Percentiles rank a stretch among this genome's conserved stretches.
These are phyloP conservation scores for Danielia reshetovae DNA, from an alignment of 805 yeast species.

Conservation along the genomic window DNA sequence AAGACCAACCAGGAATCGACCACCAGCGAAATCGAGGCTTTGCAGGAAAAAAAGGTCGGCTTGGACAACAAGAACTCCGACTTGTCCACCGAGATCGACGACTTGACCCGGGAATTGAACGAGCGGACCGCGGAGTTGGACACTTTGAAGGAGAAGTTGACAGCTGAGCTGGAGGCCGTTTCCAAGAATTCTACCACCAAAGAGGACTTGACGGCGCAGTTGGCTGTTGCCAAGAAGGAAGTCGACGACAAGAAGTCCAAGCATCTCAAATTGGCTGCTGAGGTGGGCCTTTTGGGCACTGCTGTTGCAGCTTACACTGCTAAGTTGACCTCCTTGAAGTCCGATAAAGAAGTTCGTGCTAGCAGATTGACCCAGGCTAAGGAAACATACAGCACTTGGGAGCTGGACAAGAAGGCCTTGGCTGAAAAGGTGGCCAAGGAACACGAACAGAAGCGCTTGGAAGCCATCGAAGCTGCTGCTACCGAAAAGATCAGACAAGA, in stretches of 20 bases:
- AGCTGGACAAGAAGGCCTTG: conserved; percentile 40
- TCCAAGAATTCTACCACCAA: conserved; percentile 28
- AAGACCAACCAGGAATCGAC: conserved; percentile 40
- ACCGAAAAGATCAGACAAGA: conserved; percentile 12
- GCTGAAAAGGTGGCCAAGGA: conserved; percentile 27
- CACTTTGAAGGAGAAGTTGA: conserved; percentile 29
- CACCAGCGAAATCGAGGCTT: conserved; percentile 41
- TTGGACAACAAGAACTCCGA: conserved; percentile 38
- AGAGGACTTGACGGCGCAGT: conserved; percentile 39
- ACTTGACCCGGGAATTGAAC: conserved; percentile 38
- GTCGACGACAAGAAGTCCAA: conserved; percentile 34
- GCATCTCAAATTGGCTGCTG: conserved; percentile 36
- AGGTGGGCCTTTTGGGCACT: conserved; percentile 40
- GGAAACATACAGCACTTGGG: conserved; percentile 40
- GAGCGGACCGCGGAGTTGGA: conserved; percentile 33
- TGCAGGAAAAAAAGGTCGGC: conserved; percentile 40
- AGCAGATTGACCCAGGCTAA: conserved; percentile 40
- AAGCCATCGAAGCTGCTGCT: conserved; percentile 37
- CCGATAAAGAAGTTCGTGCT: conserved; percentile 35
- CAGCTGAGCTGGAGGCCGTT: conserved; percentile 27
- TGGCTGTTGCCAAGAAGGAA: conserved; percentile 33
- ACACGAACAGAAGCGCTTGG: conserved; percentile 18
- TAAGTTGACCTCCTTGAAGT: conserved; percentile 34
- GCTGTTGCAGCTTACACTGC: conserved; percentile 44
- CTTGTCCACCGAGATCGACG: conserved; percentile 37